These are phyloP conservation scores for Populus hybrid DNA, from an alignment of 441 rosid genomes.

Conservation along the genomic window DNA sequence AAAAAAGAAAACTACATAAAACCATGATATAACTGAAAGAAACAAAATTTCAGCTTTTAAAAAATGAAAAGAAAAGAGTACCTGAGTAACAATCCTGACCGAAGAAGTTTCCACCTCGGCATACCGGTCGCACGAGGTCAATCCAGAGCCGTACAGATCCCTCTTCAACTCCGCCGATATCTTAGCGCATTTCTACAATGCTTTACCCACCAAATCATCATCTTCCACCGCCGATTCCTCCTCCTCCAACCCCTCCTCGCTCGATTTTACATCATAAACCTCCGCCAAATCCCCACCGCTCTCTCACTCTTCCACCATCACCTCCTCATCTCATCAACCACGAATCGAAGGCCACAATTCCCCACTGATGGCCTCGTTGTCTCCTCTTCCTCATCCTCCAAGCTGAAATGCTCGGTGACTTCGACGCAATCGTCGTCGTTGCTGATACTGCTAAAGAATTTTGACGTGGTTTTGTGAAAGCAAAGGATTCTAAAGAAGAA, in stretches of 20 bases:
- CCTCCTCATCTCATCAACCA: conserved; percentile 53
- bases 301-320: conserved; percentile 39
- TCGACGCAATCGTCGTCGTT: conserved; percentile 49
- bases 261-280: conserved; percentile 48
- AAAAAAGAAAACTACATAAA: background rate
- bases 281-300: conserved; percentile 45
- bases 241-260: conserved; percentile 25
- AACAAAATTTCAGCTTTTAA: background rate
- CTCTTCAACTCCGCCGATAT: conserved; percentile 73
- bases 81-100: conserved; percentile 82
- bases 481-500: conserved; percentile 71
- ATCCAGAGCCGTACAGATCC: conserved; percentile 64
- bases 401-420: conserved; percentile 16
- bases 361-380: conserved; percentile 13
- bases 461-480: conserved; percentile 29
- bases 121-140: conserved; percentile 30
- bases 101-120: conserved; percentile 85
- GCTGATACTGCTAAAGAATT: background rate
- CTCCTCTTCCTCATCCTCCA: conserved; percentile 48
- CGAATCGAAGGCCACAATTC: conserved; percentile 64
- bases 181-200: conserved; percentile 79
- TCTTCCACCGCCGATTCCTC: conserved; percentile 1
- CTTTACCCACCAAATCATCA: conserved; percentile 81
- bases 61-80: conserved; percentile 6
- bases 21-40: background rate